Conservation (phyloP, 1,139 yeast genomes). For the Pichia sp. region DNA sequence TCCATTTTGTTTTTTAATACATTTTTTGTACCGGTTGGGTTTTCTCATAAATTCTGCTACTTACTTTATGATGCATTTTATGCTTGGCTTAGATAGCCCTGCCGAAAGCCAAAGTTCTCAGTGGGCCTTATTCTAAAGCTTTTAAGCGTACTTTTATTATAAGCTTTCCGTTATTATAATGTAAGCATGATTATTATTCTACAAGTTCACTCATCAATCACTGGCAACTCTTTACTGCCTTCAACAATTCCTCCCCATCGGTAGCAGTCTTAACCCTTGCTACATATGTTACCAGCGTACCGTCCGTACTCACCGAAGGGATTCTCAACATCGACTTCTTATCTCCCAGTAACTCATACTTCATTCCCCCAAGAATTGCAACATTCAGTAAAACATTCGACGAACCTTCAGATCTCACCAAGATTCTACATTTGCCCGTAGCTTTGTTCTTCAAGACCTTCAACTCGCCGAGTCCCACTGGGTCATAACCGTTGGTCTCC, state of each 20-base stretch:
- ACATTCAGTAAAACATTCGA: slow-evolving; percentile 69
- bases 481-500: slow-evolving; percentile 49
- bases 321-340: slow-evolving; percentile 50
- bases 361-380: slow-evolving; percentile 46
- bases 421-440: slow-evolving; percentile 59
- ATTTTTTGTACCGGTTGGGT: no score
- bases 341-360: slow-evolving; percentile 49
- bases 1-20: background rate
- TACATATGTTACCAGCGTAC: slow-evolving; percentile 54
- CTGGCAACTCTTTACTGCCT: slow-evolving; percentile 42
- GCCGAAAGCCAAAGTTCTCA: background rate
- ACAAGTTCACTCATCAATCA: background rate
- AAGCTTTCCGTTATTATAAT: background rate
- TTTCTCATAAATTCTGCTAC: no score
- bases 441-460: slow-evolving; percentile 60
- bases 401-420: slow-evolving; percentile 86
- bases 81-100: no score
- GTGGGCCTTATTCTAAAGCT: background rate
- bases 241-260: slow-evolving; percentile 63
- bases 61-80: no score
- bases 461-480: slow-evolving; percentile 78
- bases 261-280: slow-evolving; percentile 65
- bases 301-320: slow-evolving; percentile 42
- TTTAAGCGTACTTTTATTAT: background rate
- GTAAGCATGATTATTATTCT: background rate